A percentile compares a stretch with the other conserved stretches of the same genome.
Conservation (phyloP, 768 basidiomycete genomes). For the Mycena amicta region DNA sequence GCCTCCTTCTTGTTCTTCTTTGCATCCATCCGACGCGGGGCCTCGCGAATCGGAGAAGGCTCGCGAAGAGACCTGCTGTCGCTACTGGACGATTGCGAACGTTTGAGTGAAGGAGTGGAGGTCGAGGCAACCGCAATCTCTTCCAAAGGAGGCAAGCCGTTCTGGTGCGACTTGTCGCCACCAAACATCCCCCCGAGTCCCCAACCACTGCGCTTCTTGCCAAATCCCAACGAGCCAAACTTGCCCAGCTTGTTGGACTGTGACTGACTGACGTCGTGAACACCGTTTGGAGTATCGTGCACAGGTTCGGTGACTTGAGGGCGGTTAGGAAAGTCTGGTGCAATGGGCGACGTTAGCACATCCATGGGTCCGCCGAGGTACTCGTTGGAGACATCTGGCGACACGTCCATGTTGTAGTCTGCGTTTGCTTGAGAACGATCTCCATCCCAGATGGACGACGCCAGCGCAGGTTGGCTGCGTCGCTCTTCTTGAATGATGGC, state of each 20-base stretch:
- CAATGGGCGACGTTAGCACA: constrained; percentile 52
- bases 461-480: constrained; percentile 31
- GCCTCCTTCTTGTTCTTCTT: constrained; percentile 86
- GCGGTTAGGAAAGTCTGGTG: constrained; percentile 51
- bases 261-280: constrained; percentile 40
- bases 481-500: constrained; percentile 28
- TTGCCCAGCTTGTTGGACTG: constrained; percentile 59
- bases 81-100: constrained; percentile 76
- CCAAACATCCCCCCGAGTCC: constrained; percentile 68
- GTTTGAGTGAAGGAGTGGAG: constrained; percentile 71
- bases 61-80: constrained; percentile 70
- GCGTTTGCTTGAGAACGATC: constrained; percentile 31
- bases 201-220: constrained; percentile 73
- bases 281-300: constrained; percentile 36
- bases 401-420: constrained; percentile 66
- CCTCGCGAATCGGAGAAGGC: constrained; percentile 44
- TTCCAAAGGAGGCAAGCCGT: constrained; percentile 68
- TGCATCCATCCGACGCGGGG: constrained; percentile 50
- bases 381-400: constrained; percentile 47
- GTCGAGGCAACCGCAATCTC: constrained; percentile 60
- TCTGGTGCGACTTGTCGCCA: constrained; percentile 67
- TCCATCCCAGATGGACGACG: constrained; percentile 26
- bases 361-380: constrained; percentile 52
- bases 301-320: constrained; percentile 43
- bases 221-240: constrained; percentile 59